Conservation (phyloP, 495 filamentous ascomycete species). For the Clohesyomyces aquaticus region DNA sequence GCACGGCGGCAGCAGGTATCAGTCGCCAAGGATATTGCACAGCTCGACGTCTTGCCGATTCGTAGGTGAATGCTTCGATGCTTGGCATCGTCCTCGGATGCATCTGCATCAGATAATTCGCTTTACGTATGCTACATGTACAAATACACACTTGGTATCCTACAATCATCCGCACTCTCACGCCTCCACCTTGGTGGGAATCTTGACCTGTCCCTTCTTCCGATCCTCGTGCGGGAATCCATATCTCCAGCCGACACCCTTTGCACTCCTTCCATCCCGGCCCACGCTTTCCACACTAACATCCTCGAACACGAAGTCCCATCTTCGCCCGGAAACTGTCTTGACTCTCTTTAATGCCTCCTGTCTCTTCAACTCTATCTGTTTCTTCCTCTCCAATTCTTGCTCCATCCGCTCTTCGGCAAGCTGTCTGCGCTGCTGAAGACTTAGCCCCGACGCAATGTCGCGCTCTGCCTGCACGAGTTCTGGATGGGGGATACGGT, state of each 20-base stretch:
- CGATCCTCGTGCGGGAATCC: conserved; percentile 70
- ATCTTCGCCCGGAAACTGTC: conserved; percentile 61
- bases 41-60: too few relatives aligned
- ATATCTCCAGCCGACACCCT: conserved; percentile 64
- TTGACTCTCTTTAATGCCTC: conserved; percentile 50
- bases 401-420: conserved; percentile 52
- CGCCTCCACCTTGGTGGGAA: conserved; percentile 63
- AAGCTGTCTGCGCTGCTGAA: conserved; percentile 47
- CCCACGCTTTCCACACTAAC: conserved; percentile 63
- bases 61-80: too few relatives aligned
- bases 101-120: neutral
- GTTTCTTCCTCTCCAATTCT: conserved; percentile 47
- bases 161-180: conserved; percentile 21
- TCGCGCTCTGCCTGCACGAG: conserved; percentile 65
- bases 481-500: conserved; percentile 86
- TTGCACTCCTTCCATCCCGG: conserved; percentile 49
- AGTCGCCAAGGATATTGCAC: too few relatives aligned
- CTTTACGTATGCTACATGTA: conserved; percentile 27
- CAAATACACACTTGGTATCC: conserved; percentile 28
- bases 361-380: conserved; percentile 50
- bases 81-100: too few relatives aligned
- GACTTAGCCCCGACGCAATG: conserved; percentile 43
- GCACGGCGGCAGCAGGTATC: too few relatives aligned
- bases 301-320: conserved; percentile 81
- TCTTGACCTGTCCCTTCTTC: conserved; percentile 75